phyloP scores from a whole-genome alignment of 164 flowering plant species.

The Chimonanthus salicifolius region DNA sequence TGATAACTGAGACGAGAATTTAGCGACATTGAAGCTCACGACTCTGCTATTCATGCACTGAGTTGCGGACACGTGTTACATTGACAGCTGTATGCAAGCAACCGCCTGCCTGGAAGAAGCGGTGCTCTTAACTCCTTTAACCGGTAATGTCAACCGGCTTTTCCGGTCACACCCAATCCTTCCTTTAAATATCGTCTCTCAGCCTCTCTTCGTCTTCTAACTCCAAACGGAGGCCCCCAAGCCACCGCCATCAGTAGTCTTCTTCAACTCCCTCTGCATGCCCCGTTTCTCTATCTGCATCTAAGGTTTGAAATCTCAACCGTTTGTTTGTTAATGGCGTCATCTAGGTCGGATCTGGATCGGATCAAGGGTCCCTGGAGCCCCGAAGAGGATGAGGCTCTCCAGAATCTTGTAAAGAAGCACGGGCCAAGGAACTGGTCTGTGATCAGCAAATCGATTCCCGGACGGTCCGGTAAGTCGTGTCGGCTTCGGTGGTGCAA shows the following conservation, averaged over 20 bases:
- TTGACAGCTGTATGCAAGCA: slow-evolving; percentile 13
- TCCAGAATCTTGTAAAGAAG: slow-evolving; percentile 52
- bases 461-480: slow-evolving; percentile 89
- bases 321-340: background rate
- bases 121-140: slow-evolving; percentile 21
- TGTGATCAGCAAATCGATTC: slow-evolving; percentile 71
- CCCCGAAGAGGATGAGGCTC: slow-evolving; percentile 78
- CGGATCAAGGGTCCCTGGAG: slow-evolving; percentile 99
- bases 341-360: slow-evolving; percentile 40
- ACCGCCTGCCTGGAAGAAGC: slow-evolving; percentile 33
- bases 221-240: background rate
- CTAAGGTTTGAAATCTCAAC: background rate
- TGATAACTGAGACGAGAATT: background rate
- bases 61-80: slow-evolving; percentile 45
- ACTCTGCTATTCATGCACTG: background rate
- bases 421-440: slow-evolving; percentile 94
- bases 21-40: slow-evolving; percentile 4
- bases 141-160: background rate
- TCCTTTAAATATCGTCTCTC: background rate
- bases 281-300: too few relatives aligned
- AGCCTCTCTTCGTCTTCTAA: background rate
- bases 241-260: background rate
- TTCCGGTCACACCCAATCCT: background rate
- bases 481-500: slow-evolving; percentile 93
- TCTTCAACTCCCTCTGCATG: background rate